Evolutionary conservation across 352 stramenopile species (phyloP).

Genomic region (Pythium phragmitis): DNA sequence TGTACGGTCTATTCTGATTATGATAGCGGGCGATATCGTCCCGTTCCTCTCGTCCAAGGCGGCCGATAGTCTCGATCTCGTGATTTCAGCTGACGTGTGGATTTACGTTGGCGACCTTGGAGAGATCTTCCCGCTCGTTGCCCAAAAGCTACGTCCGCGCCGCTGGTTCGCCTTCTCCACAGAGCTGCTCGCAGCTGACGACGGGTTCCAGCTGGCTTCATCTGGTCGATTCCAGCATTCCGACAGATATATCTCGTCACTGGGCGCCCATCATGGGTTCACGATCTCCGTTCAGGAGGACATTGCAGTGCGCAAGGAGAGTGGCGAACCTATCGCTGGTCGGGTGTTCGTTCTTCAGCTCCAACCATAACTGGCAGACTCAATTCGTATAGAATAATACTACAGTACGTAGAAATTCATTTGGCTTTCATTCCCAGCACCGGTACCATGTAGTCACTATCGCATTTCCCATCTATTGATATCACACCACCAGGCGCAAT

Average conservation of each 20-base stretch:
- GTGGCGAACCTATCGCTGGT: slow-evolving; percentile 61
- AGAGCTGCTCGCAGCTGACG: slow-evolving; percentile 36
- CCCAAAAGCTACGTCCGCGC: slow-evolving; percentile 37
- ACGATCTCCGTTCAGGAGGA: slow-evolving; percentile 37
- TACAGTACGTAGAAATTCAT: slow-evolving; percentile 4
- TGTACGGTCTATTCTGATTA: neutral
- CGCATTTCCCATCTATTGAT: slow-evolving; percentile 9
- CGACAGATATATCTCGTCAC: slow-evolving; percentile 50
- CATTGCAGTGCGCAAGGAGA: slow-evolving; percentile 71
- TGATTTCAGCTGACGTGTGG: slow-evolving; percentile 84
- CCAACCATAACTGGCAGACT: neutral
- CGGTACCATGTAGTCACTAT: neutral
- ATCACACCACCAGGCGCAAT: neutral
- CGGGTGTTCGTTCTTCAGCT: slow-evolving; percentile 57
- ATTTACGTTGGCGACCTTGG: slow-evolving; percentile 83
- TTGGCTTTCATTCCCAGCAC: slow-evolving; percentile 10
- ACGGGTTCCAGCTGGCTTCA: slow-evolving; percentile 50
- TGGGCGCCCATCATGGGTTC: slow-evolving; percentile 46
- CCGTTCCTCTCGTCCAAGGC: slow-evolving; percentile 45
- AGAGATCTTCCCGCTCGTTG: slow-evolving; percentile 49
- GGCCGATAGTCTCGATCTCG: slow-evolving; percentile 49
- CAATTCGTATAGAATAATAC: neutral
- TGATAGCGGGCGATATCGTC: slow-evolving; percentile 49
- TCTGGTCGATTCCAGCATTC: slow-evolving; percentile 83
- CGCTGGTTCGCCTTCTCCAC: slow-evolving; percentile 75